A percentile compares a stretch with the other conserved stretches of the same genome.
phyloP scores from a whole-genome alignment of 2,329 filamentous ascomycete species.

The Chaetomium sp. region DNA sequence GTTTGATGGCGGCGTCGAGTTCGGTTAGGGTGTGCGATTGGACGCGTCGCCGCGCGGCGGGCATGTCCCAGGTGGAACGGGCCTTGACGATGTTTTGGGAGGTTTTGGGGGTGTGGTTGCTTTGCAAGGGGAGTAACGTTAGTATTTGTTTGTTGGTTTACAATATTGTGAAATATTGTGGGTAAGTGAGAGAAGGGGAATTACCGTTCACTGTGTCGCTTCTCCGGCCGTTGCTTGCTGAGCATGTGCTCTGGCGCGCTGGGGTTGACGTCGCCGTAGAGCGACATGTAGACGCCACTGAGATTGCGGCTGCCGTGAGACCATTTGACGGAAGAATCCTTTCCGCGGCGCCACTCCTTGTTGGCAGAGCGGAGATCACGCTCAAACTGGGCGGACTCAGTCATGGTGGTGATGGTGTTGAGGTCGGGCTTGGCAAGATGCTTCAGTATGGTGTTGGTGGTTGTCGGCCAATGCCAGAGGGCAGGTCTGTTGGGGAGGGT shows the following conservation, averaged over 20 bases:
- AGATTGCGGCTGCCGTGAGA: constrained; percentile 31
- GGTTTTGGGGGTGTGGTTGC: constrained; percentile 8
- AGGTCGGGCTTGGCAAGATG: not conserved
- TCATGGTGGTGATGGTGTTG: constrained; percentile 22
- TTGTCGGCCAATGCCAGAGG: not conserved
- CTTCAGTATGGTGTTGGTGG: not conserved
- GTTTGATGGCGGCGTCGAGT: constrained; percentile 32
- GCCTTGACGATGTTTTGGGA: constrained; percentile 35
- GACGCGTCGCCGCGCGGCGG: constrained; percentile 28
- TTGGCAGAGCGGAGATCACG: constrained; percentile 40
- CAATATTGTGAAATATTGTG: not conserved
- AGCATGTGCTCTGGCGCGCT: constrained; percentile 28
- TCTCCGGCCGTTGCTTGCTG: constrained; percentile 31
- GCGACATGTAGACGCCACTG: constrained; percentile 22
- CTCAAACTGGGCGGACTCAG: constrained; percentile 27
- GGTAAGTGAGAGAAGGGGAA: constrained; percentile 13
- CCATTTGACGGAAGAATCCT: constrained; percentile 39
- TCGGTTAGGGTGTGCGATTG: constrained; percentile 32
- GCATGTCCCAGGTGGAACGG: constrained; percentile 23
- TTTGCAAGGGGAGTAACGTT: not conserved
- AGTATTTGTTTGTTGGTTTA: too few species aligned
- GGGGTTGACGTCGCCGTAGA: constrained; percentile 12
- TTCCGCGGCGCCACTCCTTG: constrained; percentile 39
- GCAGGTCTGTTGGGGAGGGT: not conserved
- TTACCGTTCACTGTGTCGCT: constrained; percentile 30